Evolutionary conservation across 306 rosid species (phyloP).

Genomic region (Corylus americana): DNA sequence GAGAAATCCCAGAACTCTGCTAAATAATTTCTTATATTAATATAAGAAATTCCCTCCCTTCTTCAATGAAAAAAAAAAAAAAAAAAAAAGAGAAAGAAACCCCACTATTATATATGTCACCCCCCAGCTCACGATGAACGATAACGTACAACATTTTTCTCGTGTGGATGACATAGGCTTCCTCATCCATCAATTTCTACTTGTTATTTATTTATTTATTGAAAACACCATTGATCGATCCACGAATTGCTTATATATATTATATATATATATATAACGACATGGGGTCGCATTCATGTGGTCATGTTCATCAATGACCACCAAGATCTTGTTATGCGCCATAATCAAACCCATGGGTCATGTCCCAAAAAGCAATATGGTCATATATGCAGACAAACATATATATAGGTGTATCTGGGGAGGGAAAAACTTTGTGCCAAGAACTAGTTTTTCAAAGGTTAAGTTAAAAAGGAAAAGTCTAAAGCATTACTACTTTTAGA

Average conservation of each 20-base stretch:
- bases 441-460: background rate
- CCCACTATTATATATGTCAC: no score
- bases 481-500: background rate
- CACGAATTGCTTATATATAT: background rate
- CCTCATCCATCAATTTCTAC: background rate
- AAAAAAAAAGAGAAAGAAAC: no score
- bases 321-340: background rate
- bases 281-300: background rate
- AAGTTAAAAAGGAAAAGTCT: background rate
- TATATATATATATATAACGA: background rate
- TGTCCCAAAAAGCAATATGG: background rate
- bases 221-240: background rate
- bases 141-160: background rate
- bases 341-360: background rate
- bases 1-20: no score
- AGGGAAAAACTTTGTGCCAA: background rate
- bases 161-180: background rate
- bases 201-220: background rate
- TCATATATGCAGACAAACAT: background rate
- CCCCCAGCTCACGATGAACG: no score
- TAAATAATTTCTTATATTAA: no score
- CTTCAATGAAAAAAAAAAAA: background rate
- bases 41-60: background rate
- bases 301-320: background rate
- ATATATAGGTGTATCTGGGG: background rate